Percentiles rank a stretch among this genome's conserved stretches.
phyloP scores from a whole-genome alignment of 169 alveolate genomes.

The Plasmodium berghei region DNA sequence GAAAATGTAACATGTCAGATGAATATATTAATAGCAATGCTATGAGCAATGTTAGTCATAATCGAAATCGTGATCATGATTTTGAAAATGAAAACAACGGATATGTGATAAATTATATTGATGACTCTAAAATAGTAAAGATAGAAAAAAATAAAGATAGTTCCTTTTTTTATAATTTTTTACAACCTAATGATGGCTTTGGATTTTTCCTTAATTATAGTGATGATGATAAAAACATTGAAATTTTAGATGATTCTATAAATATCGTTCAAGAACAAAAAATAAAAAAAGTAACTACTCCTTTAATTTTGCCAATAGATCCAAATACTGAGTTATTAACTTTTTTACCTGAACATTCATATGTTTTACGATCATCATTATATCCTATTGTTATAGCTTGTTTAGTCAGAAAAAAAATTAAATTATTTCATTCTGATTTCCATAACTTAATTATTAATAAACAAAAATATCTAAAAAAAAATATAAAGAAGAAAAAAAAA shows the following conservation, averaged over 20 bases:
- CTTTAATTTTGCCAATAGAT: conserved; percentile 64
- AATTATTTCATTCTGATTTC: conserved; percentile 21
- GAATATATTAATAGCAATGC: no score
- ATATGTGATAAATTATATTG: conserved; percentile 31
- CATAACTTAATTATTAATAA: conserved; percentile 60
- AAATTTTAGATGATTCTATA: conserved; percentile 73
- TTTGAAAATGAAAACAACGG: conserved; percentile 16
- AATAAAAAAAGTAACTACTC: conserved; percentile 39
- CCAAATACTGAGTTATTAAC: conserved; percentile 56
- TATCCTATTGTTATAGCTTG: conserved; percentile 75
- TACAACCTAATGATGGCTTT: conserved; percentile 54
- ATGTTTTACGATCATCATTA: conserved; percentile 58
- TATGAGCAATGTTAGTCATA: background rate
- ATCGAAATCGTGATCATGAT: conserved; percentile 6
- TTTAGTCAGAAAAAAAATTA: conserved; percentile 66
- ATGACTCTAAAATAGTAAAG: conserved; percentile 34
- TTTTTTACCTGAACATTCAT: conserved; percentile 74
- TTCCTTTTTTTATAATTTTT: conserved; percentile 60
- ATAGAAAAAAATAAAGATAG: conserved; percentile 52
- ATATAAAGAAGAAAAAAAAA: conserved; percentile 13
- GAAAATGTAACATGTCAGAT: no score
- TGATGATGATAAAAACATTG: conserved; percentile 57
- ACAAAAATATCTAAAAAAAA: conserved; percentile 43
- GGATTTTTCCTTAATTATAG: conserved; percentile 63
- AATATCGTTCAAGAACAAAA: conserved; percentile 57